Conservation (phyloP, 495 filamentous ascomycete genomes). For the Margaritispora aquatica region DNA sequence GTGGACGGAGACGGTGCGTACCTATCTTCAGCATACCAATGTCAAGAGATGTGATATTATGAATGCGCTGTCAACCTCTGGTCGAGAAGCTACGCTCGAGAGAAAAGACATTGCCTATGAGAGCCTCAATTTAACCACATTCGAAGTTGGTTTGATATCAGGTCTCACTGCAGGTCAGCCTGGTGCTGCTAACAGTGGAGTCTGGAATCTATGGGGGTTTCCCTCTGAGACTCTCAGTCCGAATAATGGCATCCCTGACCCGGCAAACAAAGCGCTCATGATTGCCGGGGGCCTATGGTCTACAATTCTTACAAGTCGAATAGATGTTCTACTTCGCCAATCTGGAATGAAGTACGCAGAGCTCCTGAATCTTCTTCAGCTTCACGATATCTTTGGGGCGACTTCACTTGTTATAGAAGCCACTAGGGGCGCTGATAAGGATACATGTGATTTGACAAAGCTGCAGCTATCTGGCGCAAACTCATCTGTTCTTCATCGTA, state of each 20-base stretch:
- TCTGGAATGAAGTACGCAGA: neutral
- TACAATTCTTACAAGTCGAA: neutral
- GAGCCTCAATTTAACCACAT: neutral
- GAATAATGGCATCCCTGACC: neutral
- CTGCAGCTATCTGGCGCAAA: neutral
- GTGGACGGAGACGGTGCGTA: neutral
- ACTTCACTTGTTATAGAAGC: neutral
- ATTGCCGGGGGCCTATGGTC: neutral
- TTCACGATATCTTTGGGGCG: neutral
- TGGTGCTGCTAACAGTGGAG: neutral
- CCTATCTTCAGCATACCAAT: neutral
- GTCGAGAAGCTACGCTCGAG: neutral
- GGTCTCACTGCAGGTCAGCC: neutral
- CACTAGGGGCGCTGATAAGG: neutral
- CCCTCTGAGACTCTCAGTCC: neutral
- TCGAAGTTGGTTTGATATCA: neutral
- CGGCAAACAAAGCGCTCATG: neutral
- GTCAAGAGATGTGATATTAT: neutral
- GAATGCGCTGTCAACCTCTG: neutral
- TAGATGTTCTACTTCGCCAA: neutral
- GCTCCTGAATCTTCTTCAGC: neutral
- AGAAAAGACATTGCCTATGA: neutral
- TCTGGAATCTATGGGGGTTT: neutral
- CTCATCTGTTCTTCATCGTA: neutral
- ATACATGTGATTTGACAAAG: neutral